phyloP scores from a whole-genome alignment of 2,329 filamentous ascomycete genomes.

The Westerdykella ornata region DNA sequence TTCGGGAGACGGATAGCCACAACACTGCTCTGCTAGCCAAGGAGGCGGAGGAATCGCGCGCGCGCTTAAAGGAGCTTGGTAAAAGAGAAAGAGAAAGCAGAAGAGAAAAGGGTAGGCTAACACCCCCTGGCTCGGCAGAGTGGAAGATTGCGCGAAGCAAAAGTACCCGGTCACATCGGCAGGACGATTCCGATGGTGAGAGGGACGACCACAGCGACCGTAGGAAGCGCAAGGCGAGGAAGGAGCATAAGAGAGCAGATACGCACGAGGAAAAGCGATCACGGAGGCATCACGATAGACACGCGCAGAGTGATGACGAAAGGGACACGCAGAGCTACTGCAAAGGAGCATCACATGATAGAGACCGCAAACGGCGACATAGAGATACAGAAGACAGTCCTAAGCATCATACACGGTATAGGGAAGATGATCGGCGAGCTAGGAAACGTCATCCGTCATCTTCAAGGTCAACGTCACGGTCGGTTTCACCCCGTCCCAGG shows the following conservation, averaged over 20 bases:
- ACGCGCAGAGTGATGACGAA: background rate
- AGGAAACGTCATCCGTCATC: conserved; percentile 15
- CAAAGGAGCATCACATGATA: conserved; percentile 14
- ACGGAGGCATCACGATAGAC: background rate
- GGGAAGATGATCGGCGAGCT: conserved; percentile 2
- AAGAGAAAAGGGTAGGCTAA: conserved; percentile 16
- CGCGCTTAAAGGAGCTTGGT: conserved; percentile 53
- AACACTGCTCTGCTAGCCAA: conserved; percentile 81
- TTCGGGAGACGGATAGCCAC: conserved; percentile 80
- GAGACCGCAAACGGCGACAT: conserved; percentile 6
- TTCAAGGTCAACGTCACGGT: conserved; percentile 11
- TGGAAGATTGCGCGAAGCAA: conserved; percentile 13
- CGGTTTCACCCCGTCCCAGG: conserved; percentile 16
- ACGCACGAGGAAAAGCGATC: background rate
- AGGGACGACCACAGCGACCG: conserved; percentile 8
- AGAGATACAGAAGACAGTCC: conserved; percentile 2
- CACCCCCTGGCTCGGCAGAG: conserved; percentile 15
- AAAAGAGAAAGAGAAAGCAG: conserved; percentile 12
- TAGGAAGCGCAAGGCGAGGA: background rate
- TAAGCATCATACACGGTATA: conserved; percentile 1
- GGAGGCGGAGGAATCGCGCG: conserved; percentile 71
- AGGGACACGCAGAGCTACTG: conserved; percentile 7
- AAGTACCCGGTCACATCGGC: conserved; percentile 6
- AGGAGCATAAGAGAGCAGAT: background rate
- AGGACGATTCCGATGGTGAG: conserved; percentile 4